phyloP scores from a whole-genome alignment of 179 eudicot genomes.

The Sideroxylon spinosum region DNA sequence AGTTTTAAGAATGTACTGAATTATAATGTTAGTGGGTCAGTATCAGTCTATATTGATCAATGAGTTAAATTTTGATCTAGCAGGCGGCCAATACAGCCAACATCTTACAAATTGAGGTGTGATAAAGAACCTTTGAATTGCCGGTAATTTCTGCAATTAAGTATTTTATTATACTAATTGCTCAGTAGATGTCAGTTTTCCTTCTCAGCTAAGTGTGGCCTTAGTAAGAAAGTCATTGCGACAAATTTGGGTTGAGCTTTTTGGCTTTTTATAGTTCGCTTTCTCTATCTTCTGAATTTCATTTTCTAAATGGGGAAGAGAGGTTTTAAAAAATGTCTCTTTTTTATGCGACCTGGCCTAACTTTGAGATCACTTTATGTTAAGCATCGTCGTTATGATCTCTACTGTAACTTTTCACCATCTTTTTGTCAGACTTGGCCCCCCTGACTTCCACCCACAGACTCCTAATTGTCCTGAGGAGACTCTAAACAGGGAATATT shows the following conservation, averaged over 20 bases:
- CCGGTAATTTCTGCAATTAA: conserved; percentile 42
- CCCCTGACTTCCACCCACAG: conserved; percentile 83
- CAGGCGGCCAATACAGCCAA: conserved; percentile 61
- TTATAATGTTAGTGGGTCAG: too few relatives aligned
- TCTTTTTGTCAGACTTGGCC: conserved; percentile 62
- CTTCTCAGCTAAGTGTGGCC: background rate
- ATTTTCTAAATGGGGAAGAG: background rate
- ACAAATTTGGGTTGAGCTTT: background rate
- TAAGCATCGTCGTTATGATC: background rate
- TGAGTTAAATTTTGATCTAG: conserved; percentile 16
- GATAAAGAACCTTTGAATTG: conserved; percentile 85
- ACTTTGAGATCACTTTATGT: background rate
- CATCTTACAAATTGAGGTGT: conserved; percentile 69
- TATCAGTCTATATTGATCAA: background rate
- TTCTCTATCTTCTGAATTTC: background rate
- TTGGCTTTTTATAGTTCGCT: background rate
- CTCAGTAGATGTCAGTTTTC: background rate
- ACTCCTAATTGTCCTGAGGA: conserved; percentile 85
- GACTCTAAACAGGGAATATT: conserved; percentile 80
- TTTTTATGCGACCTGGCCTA: background rate
- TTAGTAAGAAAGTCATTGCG: background rate
- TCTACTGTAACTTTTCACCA: conserved; percentile 12
- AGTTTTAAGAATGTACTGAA: too few relatives aligned
- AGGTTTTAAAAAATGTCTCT: background rate
- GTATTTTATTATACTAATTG: conserved; percentile 1